Evolutionary conservation across 768 basidiomycete species (phyloP).

Genomic region (Rubroboletus pulcherrimus): DNA sequence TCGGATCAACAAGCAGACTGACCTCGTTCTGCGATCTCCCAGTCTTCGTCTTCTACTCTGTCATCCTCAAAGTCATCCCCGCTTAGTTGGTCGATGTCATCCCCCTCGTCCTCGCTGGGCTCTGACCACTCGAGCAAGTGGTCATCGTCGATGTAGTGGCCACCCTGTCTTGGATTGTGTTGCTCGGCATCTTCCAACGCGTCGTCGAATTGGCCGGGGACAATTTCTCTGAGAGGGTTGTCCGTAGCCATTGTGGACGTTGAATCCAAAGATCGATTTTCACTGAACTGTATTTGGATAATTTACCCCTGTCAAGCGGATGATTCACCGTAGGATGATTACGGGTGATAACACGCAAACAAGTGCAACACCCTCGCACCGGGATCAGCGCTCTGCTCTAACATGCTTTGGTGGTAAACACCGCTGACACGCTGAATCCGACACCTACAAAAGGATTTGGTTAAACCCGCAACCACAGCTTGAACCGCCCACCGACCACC

Average conservation of each 20-base stretch:
- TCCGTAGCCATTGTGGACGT: constrained; percentile 18
- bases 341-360: constrained; percentile 11
- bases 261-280: background rate
- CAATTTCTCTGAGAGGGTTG: constrained; percentile 27
- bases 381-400: background rate
- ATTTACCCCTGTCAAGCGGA: constrained; percentile 11
- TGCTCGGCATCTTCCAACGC: constrained; percentile 36
- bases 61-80: constrained; percentile 53
- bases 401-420: background rate
- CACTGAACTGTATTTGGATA: constrained; percentile 4
- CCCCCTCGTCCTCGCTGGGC: constrained; percentile 23
- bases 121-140: constrained; percentile 30
- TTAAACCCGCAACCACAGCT: background rate
- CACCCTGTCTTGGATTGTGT: constrained; percentile 23
- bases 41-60: constrained; percentile 82
- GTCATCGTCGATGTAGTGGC: constrained; percentile 46
- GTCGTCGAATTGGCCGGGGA: constrained; percentile 62
- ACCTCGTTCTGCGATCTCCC: constrained; percentile 86
- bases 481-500: background rate
- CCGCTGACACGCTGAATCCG: constrained; percentile 1
- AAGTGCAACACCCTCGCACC: constrained; percentile 18
- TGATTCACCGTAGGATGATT: background rate
- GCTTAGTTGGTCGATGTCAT: constrained; percentile 30
- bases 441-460: constrained; percentile 6
- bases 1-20: constrained; percentile 14